Evolutionary conservation across 2,329 filamentous ascomycete species (phyloP), one percentile per base, ranked within the genome.

Genomic region (Microsporum canis): DNA sequence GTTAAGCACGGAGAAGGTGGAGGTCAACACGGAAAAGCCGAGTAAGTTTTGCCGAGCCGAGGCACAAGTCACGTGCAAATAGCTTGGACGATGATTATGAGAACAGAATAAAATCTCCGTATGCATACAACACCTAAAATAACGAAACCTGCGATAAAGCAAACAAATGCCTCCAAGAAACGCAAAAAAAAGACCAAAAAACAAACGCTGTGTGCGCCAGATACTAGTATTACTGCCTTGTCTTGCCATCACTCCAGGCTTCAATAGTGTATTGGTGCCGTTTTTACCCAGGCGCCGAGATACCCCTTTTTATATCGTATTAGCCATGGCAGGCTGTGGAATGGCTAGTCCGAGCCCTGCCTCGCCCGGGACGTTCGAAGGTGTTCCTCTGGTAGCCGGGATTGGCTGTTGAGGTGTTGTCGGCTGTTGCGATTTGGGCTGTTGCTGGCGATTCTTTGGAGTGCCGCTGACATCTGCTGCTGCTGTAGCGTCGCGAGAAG

Each of bases 401-500:
- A 45, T 58, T 31, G 36, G 27, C 7, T 29, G 56, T 23, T 58
- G 56, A n/a, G 39, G 39, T 14, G 55, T 41, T 5, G 55, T 41
- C 23, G 36, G 57, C 31, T 59, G 57, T 10, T 59, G 57, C 17
- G 33, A 31, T 43, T 58, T 58, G 4, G 36, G 12, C 38, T 57
- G 58, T 41, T 63, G 63, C n/a, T 66, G 61, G n/a, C 61, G 61
- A 27, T 62, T 39, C 59, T 47, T 60, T 17, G 60, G 61, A 1
- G 62, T 62, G 27, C 57, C 60, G 23, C 49, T 38, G n/a, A 56
- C 14, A 10, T 63, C 62, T 36, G 59, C 51, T 43, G 41, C 58
- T 38, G 45, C 63, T 38, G 45, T 33, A n/a, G 23, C 60, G 14
- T 39, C 56, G 36, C 61, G 63, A 12, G 64, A 65, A 33, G 66